A percentile compares a stretch with the other conserved stretches of the same genome.
These are phyloP conservation scores for Cochlearia excelsa DNA, from an alignment of 345 rosid species.

Conservation along the genomic window DNA sequence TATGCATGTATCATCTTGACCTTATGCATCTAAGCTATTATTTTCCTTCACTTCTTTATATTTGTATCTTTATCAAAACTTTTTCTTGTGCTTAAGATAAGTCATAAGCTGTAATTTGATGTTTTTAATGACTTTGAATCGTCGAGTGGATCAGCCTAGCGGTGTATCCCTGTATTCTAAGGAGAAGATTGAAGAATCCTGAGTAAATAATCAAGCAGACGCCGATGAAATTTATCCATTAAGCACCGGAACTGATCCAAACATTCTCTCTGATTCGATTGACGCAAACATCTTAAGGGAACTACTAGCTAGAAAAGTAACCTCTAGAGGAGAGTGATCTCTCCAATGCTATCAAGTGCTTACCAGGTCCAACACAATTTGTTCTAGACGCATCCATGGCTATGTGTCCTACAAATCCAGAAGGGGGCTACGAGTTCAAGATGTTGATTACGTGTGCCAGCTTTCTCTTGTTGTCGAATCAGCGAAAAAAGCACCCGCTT, in stretches of 20 bases:
- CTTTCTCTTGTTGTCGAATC: conserved; percentile 37
- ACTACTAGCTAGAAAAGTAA: conserved; percentile 20
- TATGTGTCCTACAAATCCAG: conserved; percentile 12
- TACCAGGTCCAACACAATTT: conserved; percentile 43
- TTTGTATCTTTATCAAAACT: too few species aligned
- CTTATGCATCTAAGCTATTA: too few species aligned
- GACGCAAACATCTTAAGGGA: conserved; percentile 17
- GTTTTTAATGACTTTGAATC: not conserved
- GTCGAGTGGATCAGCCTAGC: conserved; percentile 1
- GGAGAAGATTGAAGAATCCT: too few species aligned
- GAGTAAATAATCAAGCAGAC: too few species aligned
- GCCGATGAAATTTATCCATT: too few species aligned
- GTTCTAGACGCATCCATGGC: conserved; percentile 37
- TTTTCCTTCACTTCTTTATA: too few species aligned
- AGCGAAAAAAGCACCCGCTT: conserved; percentile 34
- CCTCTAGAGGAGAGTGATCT: conserved; percentile 29
- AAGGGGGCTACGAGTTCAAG: conserved; percentile 28
- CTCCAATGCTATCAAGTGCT: conserved; percentile 28
- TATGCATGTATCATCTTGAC: too few species aligned
- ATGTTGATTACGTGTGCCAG: conserved; percentile 28
- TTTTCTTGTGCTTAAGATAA: too few species aligned
- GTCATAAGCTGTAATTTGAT: too few species aligned
- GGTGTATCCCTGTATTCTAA: not conserved
- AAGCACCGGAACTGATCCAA: not conserved
- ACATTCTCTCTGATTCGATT: conserved; percentile 5